A percentile compares a stretch with the other conserved stretches of the same genome.
phyloP scores from a whole-genome alignment of 2,329 filamentous ascomycete species.

The Alternaria conjuncta region DNA sequence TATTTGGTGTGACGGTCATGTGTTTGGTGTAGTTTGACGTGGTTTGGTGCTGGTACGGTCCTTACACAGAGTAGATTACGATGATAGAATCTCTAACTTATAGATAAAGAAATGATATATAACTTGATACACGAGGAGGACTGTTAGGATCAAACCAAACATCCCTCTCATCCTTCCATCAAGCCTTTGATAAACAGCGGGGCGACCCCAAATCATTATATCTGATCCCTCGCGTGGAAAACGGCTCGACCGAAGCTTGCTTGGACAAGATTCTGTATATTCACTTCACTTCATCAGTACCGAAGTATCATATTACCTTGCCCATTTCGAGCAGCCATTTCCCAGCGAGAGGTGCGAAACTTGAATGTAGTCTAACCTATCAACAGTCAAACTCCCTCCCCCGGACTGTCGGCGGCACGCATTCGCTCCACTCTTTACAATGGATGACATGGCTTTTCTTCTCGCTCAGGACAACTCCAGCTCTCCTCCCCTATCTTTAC shows the following conservation, averaged over 20 bases:
- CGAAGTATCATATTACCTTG: too few species aligned
- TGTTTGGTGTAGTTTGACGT: not conserved
- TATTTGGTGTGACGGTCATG: constrained; percentile 11
- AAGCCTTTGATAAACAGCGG: constrained; percentile 5
- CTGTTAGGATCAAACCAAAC: not conserved
- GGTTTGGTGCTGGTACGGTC: not conserved
- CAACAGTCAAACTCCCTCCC: constrained; percentile 13
- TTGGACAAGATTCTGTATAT: constrained; percentile 14
- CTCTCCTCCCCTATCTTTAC: too few species aligned
- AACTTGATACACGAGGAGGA: not conserved
- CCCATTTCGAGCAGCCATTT: too few species aligned
- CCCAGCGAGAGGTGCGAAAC: not conserved
- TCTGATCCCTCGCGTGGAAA: constrained; percentile 2
- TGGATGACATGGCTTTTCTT: constrained; percentile 15
- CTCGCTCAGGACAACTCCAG: not conserved
- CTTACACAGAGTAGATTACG: not conserved
- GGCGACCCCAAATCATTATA: constrained; percentile 3
- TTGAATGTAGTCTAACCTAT: constrained; percentile 18
- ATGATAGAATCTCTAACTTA: not conserved
- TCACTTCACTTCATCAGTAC: too few species aligned
- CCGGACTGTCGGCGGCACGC: not conserved
- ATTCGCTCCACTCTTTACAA: constrained; percentile 10
- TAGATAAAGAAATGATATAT: not conserved
- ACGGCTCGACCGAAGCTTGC: constrained; percentile 12
- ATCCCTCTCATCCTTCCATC: constrained; percentile 14